A percentile compares a stretch with the other conserved stretches of the same genome.
phyloP scores from a whole-genome alignment of 257 asterid genomes.

The Ilex asprella region DNA sequence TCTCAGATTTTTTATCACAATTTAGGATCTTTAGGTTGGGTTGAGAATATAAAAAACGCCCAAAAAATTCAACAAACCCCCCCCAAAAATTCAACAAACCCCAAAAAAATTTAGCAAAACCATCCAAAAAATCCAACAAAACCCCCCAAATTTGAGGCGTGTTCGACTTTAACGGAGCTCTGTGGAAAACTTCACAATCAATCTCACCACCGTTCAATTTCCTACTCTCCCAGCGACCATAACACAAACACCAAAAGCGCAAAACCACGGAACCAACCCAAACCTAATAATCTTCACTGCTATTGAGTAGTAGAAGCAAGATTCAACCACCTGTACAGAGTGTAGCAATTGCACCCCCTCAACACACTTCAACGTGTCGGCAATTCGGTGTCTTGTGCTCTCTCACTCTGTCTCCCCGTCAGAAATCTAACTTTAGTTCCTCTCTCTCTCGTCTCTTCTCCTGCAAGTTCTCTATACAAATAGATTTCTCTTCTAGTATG shows the following conservation, averaged over 20 bases:
- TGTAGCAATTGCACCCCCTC: background rate
- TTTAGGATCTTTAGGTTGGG: no score
- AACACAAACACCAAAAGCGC: background rate
- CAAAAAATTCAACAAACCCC: no score
- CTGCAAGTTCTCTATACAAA: background rate
- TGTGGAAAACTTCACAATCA: no score
- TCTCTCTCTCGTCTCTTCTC: background rate
- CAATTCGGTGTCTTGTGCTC: background rate
- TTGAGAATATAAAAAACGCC: no score
- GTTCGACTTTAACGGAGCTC: no score
- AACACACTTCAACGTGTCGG: background rate
- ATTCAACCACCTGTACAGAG: background rate
- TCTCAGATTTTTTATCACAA: no score
- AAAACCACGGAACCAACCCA: background rate
- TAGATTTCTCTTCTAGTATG: background rate
- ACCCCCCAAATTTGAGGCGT: no score
- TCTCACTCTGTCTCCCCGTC: background rate
- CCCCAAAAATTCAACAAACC: no score
- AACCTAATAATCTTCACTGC: background rate
- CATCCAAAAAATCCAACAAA: no score
- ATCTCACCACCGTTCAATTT: no score
- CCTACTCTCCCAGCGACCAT: background rate
- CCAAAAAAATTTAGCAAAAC: no score
- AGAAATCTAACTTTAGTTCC: background rate
- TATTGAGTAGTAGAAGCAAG: background rate